These are phyloP conservation scores for Heterobasidion occidentale DNA, from an alignment of 1,284 basidiomycete genomes.

Conservation along the genomic window DNA sequence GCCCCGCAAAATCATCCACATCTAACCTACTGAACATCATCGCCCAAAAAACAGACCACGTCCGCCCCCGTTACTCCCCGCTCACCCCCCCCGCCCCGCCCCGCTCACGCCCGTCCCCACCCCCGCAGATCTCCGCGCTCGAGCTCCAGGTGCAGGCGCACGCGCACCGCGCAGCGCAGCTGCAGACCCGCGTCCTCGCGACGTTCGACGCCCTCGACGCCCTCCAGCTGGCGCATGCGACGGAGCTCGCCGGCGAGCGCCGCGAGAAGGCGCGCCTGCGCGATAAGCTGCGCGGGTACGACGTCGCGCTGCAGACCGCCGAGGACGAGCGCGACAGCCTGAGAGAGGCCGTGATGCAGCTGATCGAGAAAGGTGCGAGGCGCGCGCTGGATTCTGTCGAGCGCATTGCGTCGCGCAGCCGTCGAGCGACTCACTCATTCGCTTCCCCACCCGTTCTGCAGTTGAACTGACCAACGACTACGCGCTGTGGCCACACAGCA, in stretches of 20 bases:
- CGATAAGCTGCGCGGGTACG: conserved; percentile 30
- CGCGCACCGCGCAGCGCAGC: conserved; percentile 32
- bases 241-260: conserved; percentile 32
- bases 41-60: too few species aligned
- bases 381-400: conserved; percentile 14
- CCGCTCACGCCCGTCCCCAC: too few species aligned
- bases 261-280: conserved; percentile 28
- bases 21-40: too few species aligned
- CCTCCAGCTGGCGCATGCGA: conserved; percentile 27
- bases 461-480: conserved; percentile 48
- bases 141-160: conserved; percentile 32
- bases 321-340: conserved; percentile 47
- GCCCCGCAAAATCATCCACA: too few species aligned
- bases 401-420: background rate
- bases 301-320: conserved; percentile 22
- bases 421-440: background rate
- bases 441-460: conserved; percentile 15
- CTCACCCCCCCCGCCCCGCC: too few species aligned
- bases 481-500: conserved; percentile 42
- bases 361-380: conserved; percentile 60
- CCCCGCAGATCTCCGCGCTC: conserved; percentile 27
- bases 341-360: conserved; percentile 40
- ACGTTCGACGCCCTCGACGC: conserved; percentile 47
- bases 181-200: conserved; percentile 39
- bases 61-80: too few species aligned